These are phyloP conservation scores for Petunia secreta DNA, from an alignment of 257 asterid genomes.

Conservation along the genomic window DNA sequence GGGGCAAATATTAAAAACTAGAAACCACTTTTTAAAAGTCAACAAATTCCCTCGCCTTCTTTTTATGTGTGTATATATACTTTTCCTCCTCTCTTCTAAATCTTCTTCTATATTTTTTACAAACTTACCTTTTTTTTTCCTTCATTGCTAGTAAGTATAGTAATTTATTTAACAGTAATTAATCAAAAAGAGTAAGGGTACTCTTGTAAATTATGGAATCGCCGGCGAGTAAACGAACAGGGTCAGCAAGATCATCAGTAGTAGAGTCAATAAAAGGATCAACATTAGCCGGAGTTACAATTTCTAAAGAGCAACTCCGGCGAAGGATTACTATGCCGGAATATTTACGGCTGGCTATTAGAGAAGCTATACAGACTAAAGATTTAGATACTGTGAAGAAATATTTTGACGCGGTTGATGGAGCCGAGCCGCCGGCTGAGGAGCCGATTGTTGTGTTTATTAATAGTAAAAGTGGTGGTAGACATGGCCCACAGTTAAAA, in stretches of 20 bases:
- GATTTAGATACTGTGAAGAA: constrained; percentile 44
- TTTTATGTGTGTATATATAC: not conserved
- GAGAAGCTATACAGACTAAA: constrained; percentile 69
- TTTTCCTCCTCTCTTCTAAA: not conserved
- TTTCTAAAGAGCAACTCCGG: constrained; percentile 70
- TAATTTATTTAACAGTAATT: too few species aligned
- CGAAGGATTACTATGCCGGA: constrained; percentile 72
- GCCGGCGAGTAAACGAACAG: constrained; percentile 7
- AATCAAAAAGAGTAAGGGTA: not conserved
- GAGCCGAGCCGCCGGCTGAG: constrained; percentile 56
- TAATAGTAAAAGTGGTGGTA: constrained; percentile 88
- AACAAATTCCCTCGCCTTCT: constrained; percentile 25
- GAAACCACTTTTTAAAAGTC: constrained; percentile 22
- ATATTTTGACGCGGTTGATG: constrained; percentile 49
- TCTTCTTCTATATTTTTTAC: not conserved
- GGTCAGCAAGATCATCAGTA: constrained; percentile 68
- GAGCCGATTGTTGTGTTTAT: constrained; percentile 77
- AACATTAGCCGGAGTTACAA: constrained; percentile 57
- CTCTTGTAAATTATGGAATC: not conserved
- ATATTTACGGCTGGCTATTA: constrained; percentile 68
- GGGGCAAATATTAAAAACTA: not conserved
- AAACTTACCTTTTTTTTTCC: too few species aligned
- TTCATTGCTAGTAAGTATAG: too few species aligned
- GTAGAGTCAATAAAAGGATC: constrained; percentile 69
- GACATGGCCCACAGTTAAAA: constrained; percentile 88